A percentile compares a stretch with the other conserved stretches of the same genome.
Evolutionary conservation across 495 filamentous ascomycete species (phyloP).

Genomic region (Penicillium antarcticum): DNA sequence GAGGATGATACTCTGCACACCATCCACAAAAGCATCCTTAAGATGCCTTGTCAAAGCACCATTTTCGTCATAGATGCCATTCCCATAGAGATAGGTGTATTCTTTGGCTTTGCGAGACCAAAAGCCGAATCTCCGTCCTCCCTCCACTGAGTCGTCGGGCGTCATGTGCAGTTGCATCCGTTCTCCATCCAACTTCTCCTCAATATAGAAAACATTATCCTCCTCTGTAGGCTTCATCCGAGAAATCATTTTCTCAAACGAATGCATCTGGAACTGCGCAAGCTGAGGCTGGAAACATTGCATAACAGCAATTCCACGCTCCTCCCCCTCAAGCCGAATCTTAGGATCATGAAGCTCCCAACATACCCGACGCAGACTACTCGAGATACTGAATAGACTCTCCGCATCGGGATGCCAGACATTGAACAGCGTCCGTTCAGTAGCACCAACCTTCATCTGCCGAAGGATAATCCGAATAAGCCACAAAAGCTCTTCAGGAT

Average conservation of each 20-base stretch:
- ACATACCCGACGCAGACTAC: slow-evolving; percentile 84
- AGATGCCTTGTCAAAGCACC: slow-evolving; percentile 79
- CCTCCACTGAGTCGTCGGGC: slow-evolving; percentile 60
- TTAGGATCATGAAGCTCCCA: slow-evolving; percentile 87
- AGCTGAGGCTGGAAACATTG: slow-evolving; percentile 96
- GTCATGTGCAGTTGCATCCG: slow-evolving; percentile 95
- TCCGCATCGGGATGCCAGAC: slow-evolving; percentile 95
- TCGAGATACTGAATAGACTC: slow-evolving; percentile 85
- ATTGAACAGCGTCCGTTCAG: slow-evolving; percentile 86
- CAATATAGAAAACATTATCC: slow-evolving; percentile 85
- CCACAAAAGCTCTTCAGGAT: slow-evolving; percentile 91
- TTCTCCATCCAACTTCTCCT: slow-evolving; percentile 97
- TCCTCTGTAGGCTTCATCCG: slow-evolving; percentile 67
- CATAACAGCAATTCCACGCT: slow-evolving; percentile 79
- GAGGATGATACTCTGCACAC: slow-evolving; percentile 81
- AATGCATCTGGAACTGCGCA: slow-evolving; percentile 90
- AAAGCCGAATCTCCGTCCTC: slow-evolving; percentile 76
- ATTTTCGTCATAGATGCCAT: slow-evolving; percentile 68
- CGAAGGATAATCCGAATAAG: slow-evolving; percentile 89
- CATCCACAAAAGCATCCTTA: slow-evolving; percentile 69
- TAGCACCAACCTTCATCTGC: slow-evolving; percentile 97
- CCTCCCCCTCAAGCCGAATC: slow-evolving; percentile 69
- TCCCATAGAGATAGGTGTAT: slow-evolving; percentile 92
- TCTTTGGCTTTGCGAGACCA: slow-evolving; percentile 98
- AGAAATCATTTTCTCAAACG: slow-evolving; percentile 76